Evolutionary conservation across 2,329 filamentous ascomycete species (phyloP).

Genomic region (Ophiostoma piceae): DNA sequence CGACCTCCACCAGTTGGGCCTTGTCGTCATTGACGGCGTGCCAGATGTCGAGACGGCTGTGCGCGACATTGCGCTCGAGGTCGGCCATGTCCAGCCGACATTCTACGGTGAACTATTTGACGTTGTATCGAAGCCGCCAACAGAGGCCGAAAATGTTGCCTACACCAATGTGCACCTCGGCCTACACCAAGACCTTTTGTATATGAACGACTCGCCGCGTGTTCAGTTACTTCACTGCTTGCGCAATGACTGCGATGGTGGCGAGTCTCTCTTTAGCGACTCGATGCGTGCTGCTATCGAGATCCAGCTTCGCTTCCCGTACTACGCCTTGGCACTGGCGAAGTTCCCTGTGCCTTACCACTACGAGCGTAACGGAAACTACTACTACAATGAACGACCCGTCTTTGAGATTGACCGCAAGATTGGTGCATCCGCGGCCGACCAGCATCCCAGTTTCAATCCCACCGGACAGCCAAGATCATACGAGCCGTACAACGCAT

Average conservation of each 20-base stretch:
- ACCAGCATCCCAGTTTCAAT: conserved; percentile 27
- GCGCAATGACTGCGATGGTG: conserved; percentile 70
- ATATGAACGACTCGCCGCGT: conserved; percentile 71
- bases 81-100: conserved; percentile 75
- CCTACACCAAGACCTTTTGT: conserved; percentile 90
- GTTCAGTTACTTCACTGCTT: conserved; percentile 88
- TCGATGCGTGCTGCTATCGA: conserved; percentile 55
- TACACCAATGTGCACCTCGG: conserved; percentile 78
- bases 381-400: conserved; percentile 55
- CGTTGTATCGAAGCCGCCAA: conserved; percentile 72
- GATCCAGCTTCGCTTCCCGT: conserved; percentile 32
- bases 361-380: conserved; percentile 61
- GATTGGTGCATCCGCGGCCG: conserved; percentile 22
- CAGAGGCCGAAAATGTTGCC: conserved; percentile 88
- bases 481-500: too few relatives aligned
- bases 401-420: conserved; percentile 41
- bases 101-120: conserved; percentile 93
- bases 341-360: conserved; percentile 59
- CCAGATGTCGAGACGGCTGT: conserved; percentile 64
- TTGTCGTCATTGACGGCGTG: conserved; percentile 71
- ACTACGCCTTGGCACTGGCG: conserved; percentile 56
- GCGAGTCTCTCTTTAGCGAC: conserved; percentile 83
- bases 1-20: conserved; percentile 60
- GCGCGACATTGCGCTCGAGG: conserved; percentile 60
- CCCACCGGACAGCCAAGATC: background rate